phyloP scores from a whole-genome alignment of 495 filamentous ascomycete species.

The Halenospora varia region DNA sequence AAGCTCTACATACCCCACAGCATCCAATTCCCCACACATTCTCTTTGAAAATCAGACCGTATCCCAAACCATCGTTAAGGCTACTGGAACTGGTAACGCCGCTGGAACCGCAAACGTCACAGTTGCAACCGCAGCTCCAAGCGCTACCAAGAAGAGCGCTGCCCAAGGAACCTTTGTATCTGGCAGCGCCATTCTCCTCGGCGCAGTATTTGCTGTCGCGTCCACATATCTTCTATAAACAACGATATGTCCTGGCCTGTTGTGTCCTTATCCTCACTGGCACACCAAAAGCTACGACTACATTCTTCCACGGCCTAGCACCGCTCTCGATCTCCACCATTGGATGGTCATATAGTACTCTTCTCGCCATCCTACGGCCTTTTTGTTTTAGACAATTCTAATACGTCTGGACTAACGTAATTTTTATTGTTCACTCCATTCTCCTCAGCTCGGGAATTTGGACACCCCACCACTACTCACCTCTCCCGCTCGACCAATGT shows the following conservation, averaged over 20 bases:
- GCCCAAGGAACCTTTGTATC: slow-evolving; percentile 9
- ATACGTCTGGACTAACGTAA: slow-evolving; percentile 29
- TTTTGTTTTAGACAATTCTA: slow-evolving; percentile 12
- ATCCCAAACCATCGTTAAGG: background rate
- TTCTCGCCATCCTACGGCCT: background rate
- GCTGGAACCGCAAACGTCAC: background rate
- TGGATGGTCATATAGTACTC: slow-evolving; percentile 6
- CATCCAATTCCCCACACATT: slow-evolving; percentile 10
- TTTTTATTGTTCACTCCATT: background rate
- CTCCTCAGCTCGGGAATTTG: background rate
- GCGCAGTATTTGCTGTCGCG: slow-evolving; percentile 11
- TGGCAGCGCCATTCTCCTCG: slow-evolving; percentile 9
- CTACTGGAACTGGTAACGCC: slow-evolving; percentile 2
- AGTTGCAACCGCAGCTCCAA: background rate
- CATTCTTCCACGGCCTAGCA: background rate
- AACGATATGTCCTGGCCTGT: background rate
- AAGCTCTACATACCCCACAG: slow-evolving; percentile 1
- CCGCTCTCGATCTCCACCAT: background rate
- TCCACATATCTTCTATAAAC: slow-evolving; percentile 13
- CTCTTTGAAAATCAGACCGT: slow-evolving; percentile 18
- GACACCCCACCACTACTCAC: no score
- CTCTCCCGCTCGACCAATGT: background rate
- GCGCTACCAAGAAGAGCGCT: slow-evolving; percentile 7
- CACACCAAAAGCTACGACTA: background rate
- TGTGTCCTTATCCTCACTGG: background rate